A percentile compares a stretch with the other conserved stretches of the same genome.
Conservation (phyloP, 305 asterid species). For the Stenogyne calaminthoides region DNA sequence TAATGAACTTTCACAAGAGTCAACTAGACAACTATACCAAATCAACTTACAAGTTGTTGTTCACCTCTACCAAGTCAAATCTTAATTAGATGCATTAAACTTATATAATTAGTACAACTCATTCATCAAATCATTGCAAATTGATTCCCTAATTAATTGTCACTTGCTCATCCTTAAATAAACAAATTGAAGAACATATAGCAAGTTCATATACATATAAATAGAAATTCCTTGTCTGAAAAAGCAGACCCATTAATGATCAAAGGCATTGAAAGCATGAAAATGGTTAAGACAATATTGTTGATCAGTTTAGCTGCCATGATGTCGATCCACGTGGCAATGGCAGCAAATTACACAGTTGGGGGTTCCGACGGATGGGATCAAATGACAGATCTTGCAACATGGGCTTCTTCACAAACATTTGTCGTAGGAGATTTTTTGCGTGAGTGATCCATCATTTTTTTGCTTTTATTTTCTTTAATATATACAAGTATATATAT, state of each 20-base stretch:
- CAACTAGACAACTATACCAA: slow-evolving; percentile 15
- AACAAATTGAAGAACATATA: slow-evolving; percentile 6
- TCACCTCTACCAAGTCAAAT: slow-evolving; percentile 6
- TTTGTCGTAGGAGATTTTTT: slow-evolving; percentile 55
- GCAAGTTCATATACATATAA: not conserved
- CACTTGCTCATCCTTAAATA: slow-evolving; percentile 9
- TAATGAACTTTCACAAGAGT: slow-evolving; percentile 2
- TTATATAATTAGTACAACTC: not conserved
- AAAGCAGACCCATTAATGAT: not conserved
- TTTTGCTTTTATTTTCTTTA: no score
- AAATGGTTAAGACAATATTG: slow-evolving; percentile 30
- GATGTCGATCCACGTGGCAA: slow-evolving; percentile 26
- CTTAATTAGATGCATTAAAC: not conserved
- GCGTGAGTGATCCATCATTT: slow-evolving; percentile 38
- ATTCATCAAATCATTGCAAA: slow-evolving; percentile 18
- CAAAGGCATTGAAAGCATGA: slow-evolving; percentile 13
- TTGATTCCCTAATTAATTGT: slow-evolving; percentile 17
- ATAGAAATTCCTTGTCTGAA: slow-evolving; percentile 2
- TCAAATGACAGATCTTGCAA: slow-evolving; percentile 37
- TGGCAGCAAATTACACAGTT: slow-evolving; percentile 55
- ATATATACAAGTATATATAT: no score
- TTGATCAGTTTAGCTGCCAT: slow-evolving; percentile 30
- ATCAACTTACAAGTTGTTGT: not conserved
- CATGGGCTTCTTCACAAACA: slow-evolving; percentile 53
- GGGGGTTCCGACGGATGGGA: slow-evolving; percentile 75